Percentiles rank a stretch among this genome's conserved stretches.
These are phyloP conservation scores for Colletotrichum costaricense DNA, from an alignment of 2,329 filamentous ascomycete species.

Conservation along the genomic window DNA sequence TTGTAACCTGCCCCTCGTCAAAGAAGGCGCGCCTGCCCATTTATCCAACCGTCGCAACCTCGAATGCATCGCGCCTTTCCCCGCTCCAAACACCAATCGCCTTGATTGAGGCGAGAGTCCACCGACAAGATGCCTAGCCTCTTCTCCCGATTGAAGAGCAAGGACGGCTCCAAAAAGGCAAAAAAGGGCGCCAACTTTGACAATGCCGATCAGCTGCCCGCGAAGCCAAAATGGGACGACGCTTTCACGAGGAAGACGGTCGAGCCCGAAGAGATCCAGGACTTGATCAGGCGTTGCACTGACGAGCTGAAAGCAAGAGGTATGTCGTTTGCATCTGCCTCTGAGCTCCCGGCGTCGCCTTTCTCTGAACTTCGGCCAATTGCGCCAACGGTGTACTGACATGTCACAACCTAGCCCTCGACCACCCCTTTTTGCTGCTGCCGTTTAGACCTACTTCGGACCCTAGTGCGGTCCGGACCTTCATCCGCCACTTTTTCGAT, in stretches of 20 bases:
- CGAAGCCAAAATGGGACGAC: slow-evolving; percentile 86
- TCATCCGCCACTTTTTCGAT: slow-evolving; percentile 93
- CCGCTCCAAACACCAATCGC: slow-evolving; percentile 16
- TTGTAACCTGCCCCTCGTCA: slow-evolving; percentile 14
- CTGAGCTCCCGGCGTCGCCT: slow-evolving; percentile 32
- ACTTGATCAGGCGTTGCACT: slow-evolving; percentile 86
- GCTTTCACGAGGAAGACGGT: slow-evolving; percentile 86
- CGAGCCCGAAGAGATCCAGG: slow-evolving; percentile 90
- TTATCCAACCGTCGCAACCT: slow-evolving; percentile 10
- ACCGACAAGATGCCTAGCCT: slow-evolving; percentile 63
- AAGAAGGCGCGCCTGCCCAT: slow-evolving; percentile 9
- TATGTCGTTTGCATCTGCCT: slow-evolving; percentile 58
- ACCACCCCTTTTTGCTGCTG: slow-evolving; percentile 91
- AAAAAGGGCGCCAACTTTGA: slow-evolving; percentile 73
- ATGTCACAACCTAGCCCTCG: slow-evolving; percentile 70
- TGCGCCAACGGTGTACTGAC: slow-evolving; percentile 7
- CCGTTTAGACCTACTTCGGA: slow-evolving; percentile 95
- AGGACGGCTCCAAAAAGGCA: slow-evolving; percentile 73
- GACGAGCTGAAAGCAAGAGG: slow-evolving; percentile 94
- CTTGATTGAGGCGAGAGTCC: slow-evolving; percentile 13
- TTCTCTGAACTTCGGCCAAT: slow-evolving; percentile 30
- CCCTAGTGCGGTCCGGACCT: slow-evolving; percentile 89
- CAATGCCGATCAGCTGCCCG: slow-evolving; percentile 63
- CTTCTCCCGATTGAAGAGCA: slow-evolving; percentile 78
- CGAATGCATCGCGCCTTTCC: slow-evolving; percentile 26